Evolutionary conservation across 495 filamentous ascomycete species (phyloP).

Genomic region (Penicillium subrubescens): DNA sequence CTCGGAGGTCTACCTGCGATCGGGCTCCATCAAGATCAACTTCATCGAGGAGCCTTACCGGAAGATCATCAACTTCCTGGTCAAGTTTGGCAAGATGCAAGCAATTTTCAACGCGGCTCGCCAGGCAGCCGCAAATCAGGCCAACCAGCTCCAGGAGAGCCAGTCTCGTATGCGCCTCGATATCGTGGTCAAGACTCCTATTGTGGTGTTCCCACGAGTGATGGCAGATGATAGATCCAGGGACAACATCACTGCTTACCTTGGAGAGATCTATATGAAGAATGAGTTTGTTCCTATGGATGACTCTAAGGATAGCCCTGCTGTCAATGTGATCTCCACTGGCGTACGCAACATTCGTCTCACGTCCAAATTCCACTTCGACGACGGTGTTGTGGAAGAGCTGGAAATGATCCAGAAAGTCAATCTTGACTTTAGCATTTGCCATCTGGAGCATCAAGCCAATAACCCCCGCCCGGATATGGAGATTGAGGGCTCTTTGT

Average conservation of each 20-base stretch:
- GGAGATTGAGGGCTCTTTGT: constrained; percentile 88
- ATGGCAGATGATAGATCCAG: constrained; percentile 64
- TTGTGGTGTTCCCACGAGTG: constrained; percentile 85
- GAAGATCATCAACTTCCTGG: constrained; percentile 95
- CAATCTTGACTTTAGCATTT: constrained; percentile 88
- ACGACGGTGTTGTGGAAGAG: constrained; percentile 71
- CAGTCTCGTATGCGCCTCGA: constrained; percentile 91
- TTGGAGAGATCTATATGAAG: constrained; percentile 96
- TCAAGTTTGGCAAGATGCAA: constrained; percentile 99
- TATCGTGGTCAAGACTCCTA: constrained; percentile 88
- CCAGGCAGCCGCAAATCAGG: constrained; percentile 92
- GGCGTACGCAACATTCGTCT: constrained; percentile 90
- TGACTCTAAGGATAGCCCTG: constrained; percentile 66
- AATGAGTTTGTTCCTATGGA: constrained; percentile 86
- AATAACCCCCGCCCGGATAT: constrained; percentile 82
- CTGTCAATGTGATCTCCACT: constrained; percentile 86
- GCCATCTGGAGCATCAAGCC: constrained; percentile 80
- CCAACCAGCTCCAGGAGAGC: constrained; percentile 87
- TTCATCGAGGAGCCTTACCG: constrained; percentile 96
- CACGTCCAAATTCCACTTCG: constrained; percentile 87
- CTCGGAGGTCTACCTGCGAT: constrained; percentile 81
- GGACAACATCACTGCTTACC: constrained; percentile 86
- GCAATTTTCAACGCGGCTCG: constrained; percentile 97
- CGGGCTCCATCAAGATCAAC: constrained; percentile 93
- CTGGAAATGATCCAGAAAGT: constrained; percentile 96